These are phyloP conservation scores for Delonix regia DNA, from an alignment of 306 rosid species.

Conservation along the genomic window DNA sequence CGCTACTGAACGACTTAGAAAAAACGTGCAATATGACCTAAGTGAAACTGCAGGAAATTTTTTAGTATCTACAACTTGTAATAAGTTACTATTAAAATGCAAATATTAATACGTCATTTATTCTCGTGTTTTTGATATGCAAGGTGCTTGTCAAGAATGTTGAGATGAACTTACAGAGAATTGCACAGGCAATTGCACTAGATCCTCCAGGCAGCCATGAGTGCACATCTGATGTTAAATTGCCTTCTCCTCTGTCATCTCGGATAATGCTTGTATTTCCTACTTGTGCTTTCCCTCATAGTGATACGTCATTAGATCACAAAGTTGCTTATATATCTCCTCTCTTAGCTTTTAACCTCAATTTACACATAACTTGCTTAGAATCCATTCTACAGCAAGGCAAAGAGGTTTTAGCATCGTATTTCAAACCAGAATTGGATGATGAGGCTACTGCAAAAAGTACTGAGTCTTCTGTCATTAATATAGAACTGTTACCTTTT, in stretches of 20 bases:
- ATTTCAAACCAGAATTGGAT: constrained; percentile 58
- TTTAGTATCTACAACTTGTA: neutral
- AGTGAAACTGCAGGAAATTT: neutral
- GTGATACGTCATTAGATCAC: constrained; percentile 32
- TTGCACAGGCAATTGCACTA: constrained; percentile 76
- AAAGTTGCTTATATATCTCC: constrained; percentile 81
- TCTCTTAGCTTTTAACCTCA: constrained; percentile 75
- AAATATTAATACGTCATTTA: neutral
- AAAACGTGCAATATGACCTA: neutral
- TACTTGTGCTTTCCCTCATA: constrained; percentile 54
- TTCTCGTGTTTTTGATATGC: neutral
- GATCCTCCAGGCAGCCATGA: constrained; percentile 63
- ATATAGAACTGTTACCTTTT: constrained; percentile 57
- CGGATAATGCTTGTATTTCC: constrained; percentile 71
- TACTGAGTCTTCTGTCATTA: constrained; percentile 43
- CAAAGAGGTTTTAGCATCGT: constrained; percentile 59
- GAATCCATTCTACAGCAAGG: constrained; percentile 66
- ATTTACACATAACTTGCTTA: constrained; percentile 76
- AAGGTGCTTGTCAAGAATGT: constrained; percentile 78
- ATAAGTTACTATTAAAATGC: neutral
- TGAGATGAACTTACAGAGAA: constrained; percentile 55
- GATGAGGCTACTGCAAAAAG: constrained; percentile 39
- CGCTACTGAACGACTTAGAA: neutral
- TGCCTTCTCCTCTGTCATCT: constrained; percentile 40
- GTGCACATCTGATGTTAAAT: constrained; percentile 22